Evolutionary conservation across 805 yeast genomes (phyloP).

Genomic region (Priceomyces castillae): DNA sequence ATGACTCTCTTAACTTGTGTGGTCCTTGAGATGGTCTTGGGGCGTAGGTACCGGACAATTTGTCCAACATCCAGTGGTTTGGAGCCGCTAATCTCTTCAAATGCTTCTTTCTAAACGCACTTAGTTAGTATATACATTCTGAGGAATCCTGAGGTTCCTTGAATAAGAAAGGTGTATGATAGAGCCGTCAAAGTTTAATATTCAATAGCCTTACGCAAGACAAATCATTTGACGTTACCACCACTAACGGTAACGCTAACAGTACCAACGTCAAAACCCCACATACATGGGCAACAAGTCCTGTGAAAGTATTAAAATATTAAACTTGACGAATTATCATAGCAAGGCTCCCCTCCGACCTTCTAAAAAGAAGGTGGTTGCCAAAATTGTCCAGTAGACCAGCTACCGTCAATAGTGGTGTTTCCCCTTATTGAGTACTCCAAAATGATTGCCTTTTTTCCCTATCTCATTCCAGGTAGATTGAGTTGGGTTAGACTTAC

Average conservation of each 20-base stretch:
- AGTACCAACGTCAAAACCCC: too few species aligned
- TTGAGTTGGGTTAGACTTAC: conserved; percentile 33
- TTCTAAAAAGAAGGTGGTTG: conserved; percentile 6
- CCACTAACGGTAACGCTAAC: too few species aligned
- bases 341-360: conserved; percentile 52
- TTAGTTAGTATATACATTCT: conserved; percentile 22
- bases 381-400: conserved; percentile 4
- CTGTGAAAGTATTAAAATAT: neutral
- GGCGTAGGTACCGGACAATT: conserved; percentile 98
- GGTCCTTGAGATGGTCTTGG: conserved; percentile 99
- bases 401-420: conserved; percentile 2
- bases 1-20: conserved; percentile 97
- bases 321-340: conserved; percentile 32
- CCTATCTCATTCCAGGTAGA: neutral
- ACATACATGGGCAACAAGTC: too few species aligned
- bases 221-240: neutral
- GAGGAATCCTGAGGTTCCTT: neutral
- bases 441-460: neutral
- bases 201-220: neutral
- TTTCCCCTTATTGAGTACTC: conserved; percentile 3
- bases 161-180: neutral
- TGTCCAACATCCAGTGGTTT: conserved; percentile 99
- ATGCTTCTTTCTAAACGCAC: conserved; percentile 79
- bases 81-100: conserved; percentile 99
- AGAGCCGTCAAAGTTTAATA: neutral